phyloP scores from a whole-genome alignment of 1,139 yeast species.

The Yamadazyma atmosphaerica region DNA sequence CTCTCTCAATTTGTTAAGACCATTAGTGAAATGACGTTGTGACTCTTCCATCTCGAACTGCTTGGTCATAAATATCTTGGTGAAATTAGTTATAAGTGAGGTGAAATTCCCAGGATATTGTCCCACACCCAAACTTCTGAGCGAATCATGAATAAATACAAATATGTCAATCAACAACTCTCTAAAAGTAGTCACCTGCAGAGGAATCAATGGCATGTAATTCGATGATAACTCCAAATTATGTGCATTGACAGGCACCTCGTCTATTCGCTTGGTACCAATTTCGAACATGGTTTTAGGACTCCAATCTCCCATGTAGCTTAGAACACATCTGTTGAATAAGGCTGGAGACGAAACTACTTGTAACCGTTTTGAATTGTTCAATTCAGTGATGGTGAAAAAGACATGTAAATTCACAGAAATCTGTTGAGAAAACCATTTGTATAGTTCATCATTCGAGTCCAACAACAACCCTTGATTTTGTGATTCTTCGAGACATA shows the following conservation, averaged over 20 bases:
- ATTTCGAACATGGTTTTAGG: slow-evolving; percentile 50
- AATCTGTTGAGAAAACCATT: slow-evolving; percentile 73
- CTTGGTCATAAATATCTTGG: slow-evolving; percentile 39
- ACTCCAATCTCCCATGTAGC: slow-evolving; percentile 92
- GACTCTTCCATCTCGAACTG: slow-evolving; percentile 57
- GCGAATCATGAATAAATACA: slow-evolving; percentile 43
- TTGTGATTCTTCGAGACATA: slow-evolving; percentile 61
- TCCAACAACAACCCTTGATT: slow-evolving; percentile 65
- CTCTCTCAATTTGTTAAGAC: slow-evolving; percentile 74
- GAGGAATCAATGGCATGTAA: slow-evolving; percentile 15
- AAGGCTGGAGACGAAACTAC: slow-evolving; percentile 84
- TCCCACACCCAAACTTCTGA: neutral
- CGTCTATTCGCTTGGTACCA: slow-evolving; percentile 40
- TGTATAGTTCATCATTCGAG: slow-evolving; percentile 67
- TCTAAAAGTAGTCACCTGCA: slow-evolving; percentile 27
- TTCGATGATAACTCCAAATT: slow-evolving; percentile 33
- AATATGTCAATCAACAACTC: slow-evolving; percentile 51
- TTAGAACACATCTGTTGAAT: slow-evolving; percentile 84
- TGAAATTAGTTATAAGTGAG: slow-evolving; percentile 51
- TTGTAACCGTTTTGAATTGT: slow-evolving; percentile 30
- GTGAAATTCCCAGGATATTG: slow-evolving; percentile 48
- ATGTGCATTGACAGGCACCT: slow-evolving; percentile 54
- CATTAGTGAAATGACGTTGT: slow-evolving; percentile 72
- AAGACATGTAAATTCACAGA: slow-evolving; percentile 78
- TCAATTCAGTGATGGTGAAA: slow-evolving; percentile 68